Evolutionary conservation across 2,329 filamentous ascomycete genomes (phyloP).

Genomic region (Spiromastix sp.): DNA sequence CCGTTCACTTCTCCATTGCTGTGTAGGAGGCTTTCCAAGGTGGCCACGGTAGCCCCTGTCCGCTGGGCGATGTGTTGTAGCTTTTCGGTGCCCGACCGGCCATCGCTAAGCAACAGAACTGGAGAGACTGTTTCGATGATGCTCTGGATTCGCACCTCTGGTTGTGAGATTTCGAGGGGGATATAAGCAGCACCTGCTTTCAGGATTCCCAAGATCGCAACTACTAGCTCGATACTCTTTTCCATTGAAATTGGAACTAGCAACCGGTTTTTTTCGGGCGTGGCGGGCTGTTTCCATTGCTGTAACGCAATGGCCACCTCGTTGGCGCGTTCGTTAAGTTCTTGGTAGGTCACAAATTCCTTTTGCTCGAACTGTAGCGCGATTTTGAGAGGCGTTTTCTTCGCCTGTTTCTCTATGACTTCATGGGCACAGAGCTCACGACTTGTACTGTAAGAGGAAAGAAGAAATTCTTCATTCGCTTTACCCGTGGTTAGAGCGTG

Average conservation of each 20-base stretch:
- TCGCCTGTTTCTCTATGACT: too few species aligned
- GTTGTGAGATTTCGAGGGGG: slow-evolving; percentile 61
- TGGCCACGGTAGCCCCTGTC: neutral
- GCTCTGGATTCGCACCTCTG: slow-evolving; percentile 45
- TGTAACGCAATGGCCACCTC: slow-evolving; percentile 3
- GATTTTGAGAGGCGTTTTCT: too few species aligned
- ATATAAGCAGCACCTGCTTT: slow-evolving; percentile 71
- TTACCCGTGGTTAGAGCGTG: too few species aligned
- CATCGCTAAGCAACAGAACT: slow-evolving; percentile 32
- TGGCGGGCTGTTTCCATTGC: slow-evolving; percentile 17
- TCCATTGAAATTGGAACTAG: slow-evolving; percentile 16
- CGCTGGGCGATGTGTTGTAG: slow-evolving; percentile 1
- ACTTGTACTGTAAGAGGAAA: too few species aligned
- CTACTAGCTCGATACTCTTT: slow-evolving; percentile 19
- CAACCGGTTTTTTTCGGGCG: too few species aligned
- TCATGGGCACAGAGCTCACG: too few species aligned
- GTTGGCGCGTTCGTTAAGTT: slow-evolving; percentile 6
- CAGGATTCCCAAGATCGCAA: slow-evolving; percentile 31
- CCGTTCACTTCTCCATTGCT: neutral
- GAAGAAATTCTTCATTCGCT: too few species aligned
- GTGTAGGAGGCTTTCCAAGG: neutral
- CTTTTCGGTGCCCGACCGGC: too few species aligned
- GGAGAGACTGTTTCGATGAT: slow-evolving; percentile 54
- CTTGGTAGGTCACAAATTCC: slow-evolving; percentile 1
- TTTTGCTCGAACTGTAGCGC: too few species aligned